Evolutionary conservation across 2,329 filamentous ascomycete species (phyloP), one percentile per base, ranked within the genome.

Genomic region (Colletotrichum sp.): DNA sequence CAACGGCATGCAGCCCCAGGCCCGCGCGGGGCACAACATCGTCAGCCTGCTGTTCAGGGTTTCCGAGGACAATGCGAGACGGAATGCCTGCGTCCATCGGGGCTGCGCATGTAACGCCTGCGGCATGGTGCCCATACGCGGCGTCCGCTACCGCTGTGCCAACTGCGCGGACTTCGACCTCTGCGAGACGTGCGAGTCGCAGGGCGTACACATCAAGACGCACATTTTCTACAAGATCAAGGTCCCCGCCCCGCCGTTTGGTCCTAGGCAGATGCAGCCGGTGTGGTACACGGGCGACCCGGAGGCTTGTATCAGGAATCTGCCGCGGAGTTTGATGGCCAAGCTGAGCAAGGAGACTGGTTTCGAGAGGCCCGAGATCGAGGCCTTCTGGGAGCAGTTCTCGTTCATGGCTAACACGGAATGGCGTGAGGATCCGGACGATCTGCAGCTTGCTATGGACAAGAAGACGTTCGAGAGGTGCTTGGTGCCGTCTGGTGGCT

Each of bases 161-260:
- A 99, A 99, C 86, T 99, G 97, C 83, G 92, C 95, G 78, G 96
- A 99, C 85, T 99, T 96, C 82, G 97, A 99, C 83, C 91, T 99
- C 3, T 99, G 97, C 87, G 96, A 98, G 82, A 93, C 93, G 9
- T 99, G 97, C 86, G 96, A 99, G 86, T 92, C 95, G 7, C 92
- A 93, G 80, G 91, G 92, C 26, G 86, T 93, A 3, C 96, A 98
- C 82, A 92, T 91, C 81, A 98, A 96, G 84, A 98, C 96, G 2
- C 97, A 99, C 84, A 92, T 99, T 62, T 99, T 99, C 85, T 98
- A 98, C 89, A 99, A 99, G 84, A 95, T 99, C 81, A 93, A 93
- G 71, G 93, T 99, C 13, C 97, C 97, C 2, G 94, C 96, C 1
- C 95, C 96, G 0, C 94, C 95, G 34, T 93, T 98, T 72, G 94